Base-by-base conservation (phyloP, 192 early-diverging fungal species). In the Coemansia sp. region DNA sequence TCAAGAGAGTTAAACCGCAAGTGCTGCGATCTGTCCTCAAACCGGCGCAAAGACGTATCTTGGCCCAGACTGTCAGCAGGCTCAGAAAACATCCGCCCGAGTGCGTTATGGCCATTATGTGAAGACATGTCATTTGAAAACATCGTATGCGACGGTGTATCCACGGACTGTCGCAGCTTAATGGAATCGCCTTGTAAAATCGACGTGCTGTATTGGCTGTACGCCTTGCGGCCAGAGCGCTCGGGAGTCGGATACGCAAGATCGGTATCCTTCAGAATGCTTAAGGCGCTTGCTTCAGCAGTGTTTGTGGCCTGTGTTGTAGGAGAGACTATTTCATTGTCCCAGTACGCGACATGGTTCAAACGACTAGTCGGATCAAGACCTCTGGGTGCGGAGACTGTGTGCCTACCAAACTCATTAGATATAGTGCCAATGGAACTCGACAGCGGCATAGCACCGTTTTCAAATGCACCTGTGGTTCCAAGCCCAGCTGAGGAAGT, bases 201-300 rank as follows among this genome's bases (percentile, higher is more conserved):
- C 13, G 56, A 23, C 23, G 9, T 18, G 40, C 44, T 23, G 21
- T 63, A 69, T 9, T 40, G 56, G 3, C 60, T 53, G 19, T 60
- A 32, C 11, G 37, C 41, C 32, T 45, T 54, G 62, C 53, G 63
- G 16, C 43, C 18, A n/a, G 60, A 48, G 10, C 63, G 65, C 49
- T 67, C 67, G 2, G 81, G 81, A 12, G 72, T 75, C 10, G 81
- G 75, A 38, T 83, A 83, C 2, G 81, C 81, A 5, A 83, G 72
- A 41, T 83, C 81, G 0, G 81, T 83, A 45, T 77, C 81, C 49
- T 78, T 83, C 16, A 83, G 61, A 37, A 83, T 83, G 62, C 81
- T 83, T 56, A 83, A 59, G 15, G 81, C 81, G 47, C 81, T 83
- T 19, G 81, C 71, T 47, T 83, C 81, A 0, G 81, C 81, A 6